These are phyloP conservation scores for Lentithecium fluviatile DNA, from an alignment of 495 filamentous ascomycete genomes.

Conservation along the genomic window DNA sequence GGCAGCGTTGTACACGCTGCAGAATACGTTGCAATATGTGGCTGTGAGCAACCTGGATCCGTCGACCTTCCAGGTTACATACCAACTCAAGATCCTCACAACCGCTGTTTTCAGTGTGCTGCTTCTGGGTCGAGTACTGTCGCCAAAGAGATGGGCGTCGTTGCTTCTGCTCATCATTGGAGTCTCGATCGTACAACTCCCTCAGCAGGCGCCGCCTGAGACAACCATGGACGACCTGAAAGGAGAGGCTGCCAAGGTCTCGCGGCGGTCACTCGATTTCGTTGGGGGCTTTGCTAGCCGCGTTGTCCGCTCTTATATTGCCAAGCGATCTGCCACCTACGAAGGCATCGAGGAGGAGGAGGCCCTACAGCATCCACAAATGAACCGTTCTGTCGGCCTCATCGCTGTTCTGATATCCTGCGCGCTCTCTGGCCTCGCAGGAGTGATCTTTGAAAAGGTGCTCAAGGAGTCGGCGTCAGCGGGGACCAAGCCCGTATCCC, in stretches of 20 bases:
- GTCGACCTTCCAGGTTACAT: constrained; percentile 87
- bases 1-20: constrained; percentile 81
- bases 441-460: constrained; percentile 93
- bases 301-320: constrained; percentile 47
- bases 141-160: constrained; percentile 70
- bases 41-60: constrained; percentile 88
- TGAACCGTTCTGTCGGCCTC: constrained; percentile 78
- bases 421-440: constrained; percentile 75
- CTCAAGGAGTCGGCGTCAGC: constrained; percentile 68
- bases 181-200: constrained; percentile 84
- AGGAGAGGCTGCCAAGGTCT: constrained; percentile 54
- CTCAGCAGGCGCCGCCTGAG: constrained; percentile 39
- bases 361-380: constrained; percentile 57
- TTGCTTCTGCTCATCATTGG: constrained; percentile 78
- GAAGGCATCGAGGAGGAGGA: constrained; percentile 88
- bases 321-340: constrained; percentile 87
- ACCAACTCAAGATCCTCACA: constrained; percentile 89
- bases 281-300: constrained; percentile 51
- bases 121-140: constrained; percentile 68
- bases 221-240: constrained; percentile 38
- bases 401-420: constrained; percentile 73
- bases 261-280: constrained; percentile 70
- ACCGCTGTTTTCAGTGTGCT: constrained; percentile 85
- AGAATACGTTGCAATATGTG: constrained; percentile 89
- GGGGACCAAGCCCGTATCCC: constrained; percentile 51